Percentiles rank a stretch among this genome's conserved stretches.
Conservation (phyloP, 1,284 basidiomycete genomes). For the Pseudozyma pruni region DNA sequence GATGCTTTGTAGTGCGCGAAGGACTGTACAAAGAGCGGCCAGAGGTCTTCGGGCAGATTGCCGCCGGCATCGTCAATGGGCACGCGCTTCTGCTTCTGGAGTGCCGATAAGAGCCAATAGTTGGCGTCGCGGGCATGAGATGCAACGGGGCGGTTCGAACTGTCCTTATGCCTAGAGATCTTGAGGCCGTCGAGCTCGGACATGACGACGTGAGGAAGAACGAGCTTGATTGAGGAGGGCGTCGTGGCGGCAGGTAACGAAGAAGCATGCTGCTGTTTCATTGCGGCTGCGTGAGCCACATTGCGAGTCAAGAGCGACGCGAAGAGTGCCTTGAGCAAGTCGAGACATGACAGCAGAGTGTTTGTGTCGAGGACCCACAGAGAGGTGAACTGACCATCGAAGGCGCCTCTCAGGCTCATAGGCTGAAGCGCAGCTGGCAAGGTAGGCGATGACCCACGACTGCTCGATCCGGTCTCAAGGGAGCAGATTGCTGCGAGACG, state of each 20-base stretch:
- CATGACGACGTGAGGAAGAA: conserved; percentile 40
- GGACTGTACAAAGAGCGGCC: conserved; percentile 36
- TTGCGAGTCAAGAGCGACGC: conserved; percentile 41
- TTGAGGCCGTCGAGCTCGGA: conserved; percentile 49
- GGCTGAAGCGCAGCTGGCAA: conserved; percentile 16
- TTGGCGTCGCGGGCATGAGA: conserved; percentile 43
- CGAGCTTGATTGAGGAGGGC: conserved; percentile 40
- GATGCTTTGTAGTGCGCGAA: conserved; percentile 24
- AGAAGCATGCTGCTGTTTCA: background rate
- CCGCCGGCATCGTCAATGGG: conserved; percentile 25
- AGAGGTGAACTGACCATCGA: conserved; percentile 9
- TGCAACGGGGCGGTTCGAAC: conserved; percentile 27
- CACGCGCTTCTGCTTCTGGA: conserved; percentile 46
- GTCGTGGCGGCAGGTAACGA: background rate
- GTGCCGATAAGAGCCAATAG: conserved; percentile 41
- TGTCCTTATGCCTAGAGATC: conserved; percentile 24
- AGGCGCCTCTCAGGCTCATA: background rate
- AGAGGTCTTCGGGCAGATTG: conserved; percentile 18
- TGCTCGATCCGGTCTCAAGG: background rate
- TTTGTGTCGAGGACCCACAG: conserved; percentile 52
- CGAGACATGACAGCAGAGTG: conserved; percentile 45
- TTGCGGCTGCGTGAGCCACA: conserved; percentile 18
- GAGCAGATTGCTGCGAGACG: background rate
- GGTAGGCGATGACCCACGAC: conserved; percentile 13
- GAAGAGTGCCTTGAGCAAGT: conserved; percentile 45